Base-by-base conservation (phyloP, 164 flowering plant genomes). In the Dillenia suffruticosa region DNA sequence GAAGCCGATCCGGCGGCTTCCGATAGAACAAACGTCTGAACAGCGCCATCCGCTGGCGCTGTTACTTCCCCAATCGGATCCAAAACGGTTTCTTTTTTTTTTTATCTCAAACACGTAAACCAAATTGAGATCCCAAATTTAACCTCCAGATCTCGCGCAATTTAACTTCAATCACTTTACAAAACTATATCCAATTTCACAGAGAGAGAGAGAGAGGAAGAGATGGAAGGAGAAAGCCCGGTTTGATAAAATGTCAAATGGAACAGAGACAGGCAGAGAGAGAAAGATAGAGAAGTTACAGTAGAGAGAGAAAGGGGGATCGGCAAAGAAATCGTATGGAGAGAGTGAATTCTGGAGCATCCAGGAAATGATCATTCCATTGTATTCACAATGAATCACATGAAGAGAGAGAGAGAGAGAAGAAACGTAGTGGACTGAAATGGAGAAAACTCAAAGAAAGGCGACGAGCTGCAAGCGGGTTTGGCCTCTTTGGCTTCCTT, bases 21-120 rank as follows among this genome's bases (percentile, higher is more conserved):
- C 96, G 76, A 55, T 88, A 92, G 26, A 92, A 89, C 66, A 90
- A 77, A 46, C 96, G 72, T 70, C 98, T 77, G 81, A 92, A 89
- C 84, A 92, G 91, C 98, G 98, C 96, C 98, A 92, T 92, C 56
- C 9, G 62, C 73, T 73, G 88, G 89, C 91, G 91, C 89, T 81
- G 92, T 82, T 74, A 65, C 79, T 68, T 46, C 84, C 66, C 60
- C 69, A 75, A 77, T 75, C 71, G 73, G 77, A 81, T 85, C 87
- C 91, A 85, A 81, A 81, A 63, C 82, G 72, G 54, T 72, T 22
- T 40, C 45, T 72, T 16, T 10, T 19, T 16, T 10, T 19, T 46
- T 54, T 48, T 40, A 62, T 49, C 58, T 16, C 51, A 43, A 43
- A 47, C 44, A 32, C 47, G 46, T 15, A 53, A 58, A 76, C 68